These are phyloP conservation scores for Ophiosphaerella korrae DNA, from an alignment of 2,329 filamentous ascomycete genomes.

Conservation along the genomic window DNA sequence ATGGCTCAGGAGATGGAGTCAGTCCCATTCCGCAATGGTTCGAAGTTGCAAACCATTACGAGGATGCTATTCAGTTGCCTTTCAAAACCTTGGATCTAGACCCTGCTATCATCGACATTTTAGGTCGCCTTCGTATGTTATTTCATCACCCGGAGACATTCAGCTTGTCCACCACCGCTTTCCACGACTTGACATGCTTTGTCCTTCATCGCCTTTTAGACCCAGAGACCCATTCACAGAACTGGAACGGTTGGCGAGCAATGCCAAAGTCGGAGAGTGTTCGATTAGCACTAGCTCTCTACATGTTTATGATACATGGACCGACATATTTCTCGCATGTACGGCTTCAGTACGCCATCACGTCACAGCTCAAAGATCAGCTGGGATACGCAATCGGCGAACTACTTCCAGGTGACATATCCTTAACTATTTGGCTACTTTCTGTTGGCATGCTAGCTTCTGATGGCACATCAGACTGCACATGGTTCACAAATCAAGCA, in stretches of 20 bases:
- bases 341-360: constrained; percentile 18
- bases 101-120: constrained; percentile 42
- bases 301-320: constrained; percentile 61
- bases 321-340: constrained; percentile 62
- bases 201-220: constrained; percentile 57
- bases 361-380: constrained; percentile 13
- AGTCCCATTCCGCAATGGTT: constrained; percentile 58
- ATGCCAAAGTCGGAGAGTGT: constrained; percentile 34
- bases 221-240: background rate
- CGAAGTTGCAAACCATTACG: constrained; percentile 21
- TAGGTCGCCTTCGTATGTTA: constrained; percentile 53
- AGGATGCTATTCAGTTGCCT: constrained; percentile 7
- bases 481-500: constrained; percentile 18
- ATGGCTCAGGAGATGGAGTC: constrained; percentile 56
- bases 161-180: constrained; percentile 48
- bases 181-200: constrained; percentile 63
- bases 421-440: constrained; percentile 20
- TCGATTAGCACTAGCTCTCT: constrained; percentile 55
- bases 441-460: constrained; percentile 21
- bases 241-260: background rate
- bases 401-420: constrained; percentile 2
- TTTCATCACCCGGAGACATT: constrained; percentile 45
- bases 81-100: constrained; percentile 40
- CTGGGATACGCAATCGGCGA: constrained; percentile 9
- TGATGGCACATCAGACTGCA: constrained; percentile 8